Percentiles rank a stretch among this genome's conserved stretches.
Evolutionary conservation across 495 filamentous ascomycete species (phyloP).

Genomic region (Sordaria brevicollis): DNA sequence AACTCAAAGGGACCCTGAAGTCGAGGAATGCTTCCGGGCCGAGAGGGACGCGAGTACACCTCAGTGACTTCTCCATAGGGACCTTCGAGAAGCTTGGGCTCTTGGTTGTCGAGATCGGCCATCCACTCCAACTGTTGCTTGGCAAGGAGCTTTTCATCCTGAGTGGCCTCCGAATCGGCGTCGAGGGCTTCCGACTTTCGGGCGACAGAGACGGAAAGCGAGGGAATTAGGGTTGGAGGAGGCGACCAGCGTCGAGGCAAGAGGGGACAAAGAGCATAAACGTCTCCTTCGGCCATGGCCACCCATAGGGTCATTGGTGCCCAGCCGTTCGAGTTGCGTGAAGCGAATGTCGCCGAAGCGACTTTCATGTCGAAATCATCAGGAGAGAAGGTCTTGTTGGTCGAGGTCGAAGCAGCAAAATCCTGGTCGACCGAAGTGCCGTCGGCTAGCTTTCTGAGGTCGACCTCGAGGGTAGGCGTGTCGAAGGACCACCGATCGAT

Average conservation of each 20-base stretch:
- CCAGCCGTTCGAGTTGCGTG: slow-evolving; percentile 70
- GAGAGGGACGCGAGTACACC: slow-evolving; percentile 58
- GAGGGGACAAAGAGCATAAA: slow-evolving; percentile 85
- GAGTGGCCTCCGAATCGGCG: slow-evolving; percentile 43
- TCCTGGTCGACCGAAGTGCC: slow-evolving; percentile 67
- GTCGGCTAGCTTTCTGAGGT: slow-evolving; percentile 72
- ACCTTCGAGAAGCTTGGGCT: slow-evolving; percentile 43
- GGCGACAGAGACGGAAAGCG: slow-evolving; percentile 63
- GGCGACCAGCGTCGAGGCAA: slow-evolving; percentile 74
- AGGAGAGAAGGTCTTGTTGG: slow-evolving; percentile 71
- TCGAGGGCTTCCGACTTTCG: slow-evolving; percentile 52
- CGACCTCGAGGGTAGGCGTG: slow-evolving; percentile 66
- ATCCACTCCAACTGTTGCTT: slow-evolving; percentile 75
- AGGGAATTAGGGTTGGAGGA: slow-evolving; percentile 62
- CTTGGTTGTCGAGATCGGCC: slow-evolving; percentile 67
- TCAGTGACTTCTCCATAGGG: slow-evolving; percentile 34
- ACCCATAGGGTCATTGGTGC: slow-evolving; percentile 87
- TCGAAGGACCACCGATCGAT: slow-evolving; percentile 77
- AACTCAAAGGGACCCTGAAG: slow-evolving; percentile 81
- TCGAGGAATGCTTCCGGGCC: slow-evolving; percentile 62
- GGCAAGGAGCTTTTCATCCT: slow-evolving; percentile 48
- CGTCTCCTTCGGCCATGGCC: slow-evolving; percentile 76
- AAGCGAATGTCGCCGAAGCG: slow-evolving; percentile 73
- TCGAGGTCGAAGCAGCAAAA: slow-evolving; percentile 57
- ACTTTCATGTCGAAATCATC: slow-evolving; percentile 82